A percentile compares a stretch with the other conserved stretches of the same genome.
Conservation (phyloP, 139 green algal species). For the Micractinium conductrix region DNA sequence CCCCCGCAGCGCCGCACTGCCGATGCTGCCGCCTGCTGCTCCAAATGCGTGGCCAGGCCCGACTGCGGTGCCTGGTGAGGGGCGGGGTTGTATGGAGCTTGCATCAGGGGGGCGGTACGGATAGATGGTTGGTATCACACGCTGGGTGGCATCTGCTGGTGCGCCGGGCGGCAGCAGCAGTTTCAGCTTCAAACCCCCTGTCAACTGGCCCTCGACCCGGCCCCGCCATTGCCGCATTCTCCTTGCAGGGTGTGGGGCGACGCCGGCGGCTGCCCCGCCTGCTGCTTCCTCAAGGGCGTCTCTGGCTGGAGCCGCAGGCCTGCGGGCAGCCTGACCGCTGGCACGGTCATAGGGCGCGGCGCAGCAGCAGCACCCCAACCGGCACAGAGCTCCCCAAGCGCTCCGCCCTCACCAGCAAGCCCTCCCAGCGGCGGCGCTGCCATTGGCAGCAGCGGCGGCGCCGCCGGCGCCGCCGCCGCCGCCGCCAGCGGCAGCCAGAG, state of each 20-base stretch:
- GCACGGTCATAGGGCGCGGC: background rate
- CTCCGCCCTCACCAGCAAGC: background rate
- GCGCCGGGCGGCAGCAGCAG: background rate
- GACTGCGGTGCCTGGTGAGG: background rate
- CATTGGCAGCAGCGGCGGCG: background rate
- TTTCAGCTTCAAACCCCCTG: background rate
- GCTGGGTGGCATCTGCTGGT: too few relatives aligned
- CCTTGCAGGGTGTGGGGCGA: conserved; percentile 16
- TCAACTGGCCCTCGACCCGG: background rate
- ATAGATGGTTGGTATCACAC: too few relatives aligned
- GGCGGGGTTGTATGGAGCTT: background rate
- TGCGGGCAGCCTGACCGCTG: background rate
- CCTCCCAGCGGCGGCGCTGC: background rate
- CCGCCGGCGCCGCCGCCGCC: background rate
- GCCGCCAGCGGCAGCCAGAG: too few relatives aligned
- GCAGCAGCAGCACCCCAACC: background rate
- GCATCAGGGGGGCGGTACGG: too few relatives aligned
- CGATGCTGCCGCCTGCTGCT: background rate
- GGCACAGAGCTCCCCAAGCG: background rate
- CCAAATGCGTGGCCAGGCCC: background rate
- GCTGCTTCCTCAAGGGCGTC: conserved; percentile 19
- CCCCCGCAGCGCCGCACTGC: background rate
- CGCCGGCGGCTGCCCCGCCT: background rate
- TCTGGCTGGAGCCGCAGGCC: conserved; percentile 4
- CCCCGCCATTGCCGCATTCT: background rate